Percentiles rank a stretch among this genome's conserved stretches.
These are phyloP conservation scores for Pseudozyma hubeiensis DNA, from an alignment of 1,284 basidiomycete genomes.

Conservation along the genomic window DNA sequence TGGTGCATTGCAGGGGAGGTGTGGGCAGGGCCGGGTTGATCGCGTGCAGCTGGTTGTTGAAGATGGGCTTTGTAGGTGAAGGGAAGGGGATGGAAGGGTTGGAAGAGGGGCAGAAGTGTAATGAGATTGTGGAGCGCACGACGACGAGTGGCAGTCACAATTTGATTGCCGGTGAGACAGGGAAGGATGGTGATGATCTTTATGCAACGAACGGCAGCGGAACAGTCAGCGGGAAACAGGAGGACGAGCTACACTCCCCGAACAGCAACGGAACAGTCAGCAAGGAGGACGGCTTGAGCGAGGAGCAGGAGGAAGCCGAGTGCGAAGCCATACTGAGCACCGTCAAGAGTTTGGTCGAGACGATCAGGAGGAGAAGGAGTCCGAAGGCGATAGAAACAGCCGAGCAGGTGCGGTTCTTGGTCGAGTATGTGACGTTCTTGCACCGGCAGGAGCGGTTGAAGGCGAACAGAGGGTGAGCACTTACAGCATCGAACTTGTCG, in stretches of 20 bases:
- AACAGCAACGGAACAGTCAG: too few species aligned
- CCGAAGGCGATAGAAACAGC: conserved; percentile 68
- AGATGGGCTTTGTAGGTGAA: conserved; percentile 78
- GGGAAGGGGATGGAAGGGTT: not conserved
- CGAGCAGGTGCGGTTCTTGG: conserved; percentile 64
- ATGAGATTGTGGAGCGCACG: conserved; percentile 18
- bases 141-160: conserved; percentile 2
- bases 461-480: not conserved
- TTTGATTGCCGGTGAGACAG: not conserved
- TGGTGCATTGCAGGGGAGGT: conserved; percentile 93
- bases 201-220: not conserved
- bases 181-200: not conserved
- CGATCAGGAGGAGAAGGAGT: conserved; percentile 59
- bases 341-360: conserved; percentile 53
- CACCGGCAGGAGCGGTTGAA: conserved; percentile 45
- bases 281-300: too few species aligned
- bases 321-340: conserved; percentile 35
- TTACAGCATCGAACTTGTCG: too few species aligned
- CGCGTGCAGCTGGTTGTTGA: conserved; percentile 91
- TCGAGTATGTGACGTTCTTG: conserved; percentile 55
- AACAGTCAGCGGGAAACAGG: not conserved
- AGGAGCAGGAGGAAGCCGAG: conserved; percentile 13
- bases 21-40: conserved; percentile 93
- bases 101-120: conserved; percentile 1
- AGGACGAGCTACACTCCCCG: not conserved